These are phyloP conservation scores for Castanospermum australe DNA, from an alignment of 306 rosid species.

Conservation along the genomic window DNA sequence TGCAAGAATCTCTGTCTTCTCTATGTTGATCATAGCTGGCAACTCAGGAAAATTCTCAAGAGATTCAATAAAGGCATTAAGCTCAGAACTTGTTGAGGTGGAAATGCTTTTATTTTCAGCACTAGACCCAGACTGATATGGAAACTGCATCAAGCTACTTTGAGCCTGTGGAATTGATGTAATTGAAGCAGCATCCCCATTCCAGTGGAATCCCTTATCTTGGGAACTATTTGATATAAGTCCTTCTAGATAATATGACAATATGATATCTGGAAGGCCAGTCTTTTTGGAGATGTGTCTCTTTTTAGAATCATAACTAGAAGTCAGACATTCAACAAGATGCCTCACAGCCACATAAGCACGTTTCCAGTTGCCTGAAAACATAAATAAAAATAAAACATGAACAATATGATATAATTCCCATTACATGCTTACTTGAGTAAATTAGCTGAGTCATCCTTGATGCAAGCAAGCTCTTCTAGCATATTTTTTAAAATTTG, in stretches of 20 bases:
- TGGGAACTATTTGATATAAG: conserved; percentile 34
- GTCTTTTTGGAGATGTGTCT: conserved; percentile 32
- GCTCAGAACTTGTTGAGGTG: conserved; percentile 60
- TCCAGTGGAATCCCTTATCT: conserved; percentile 64
- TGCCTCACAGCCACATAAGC: conserved; percentile 74
- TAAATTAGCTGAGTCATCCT: conserved; percentile 2
- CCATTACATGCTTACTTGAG: conserved; percentile 20
- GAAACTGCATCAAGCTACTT: conserved; percentile 43
- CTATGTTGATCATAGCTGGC: conserved; percentile 44
- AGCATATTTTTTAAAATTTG: neutral
- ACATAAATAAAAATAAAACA: conserved; percentile 14
- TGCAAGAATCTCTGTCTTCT: conserved; percentile 72
- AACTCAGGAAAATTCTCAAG: conserved; percentile 54
- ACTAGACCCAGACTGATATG: conserved; percentile 45
- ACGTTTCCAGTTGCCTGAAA: conserved; percentile 92
- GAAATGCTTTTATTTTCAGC: conserved; percentile 40
- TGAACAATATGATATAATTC: conserved; percentile 1
- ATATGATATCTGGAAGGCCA: conserved; percentile 56
- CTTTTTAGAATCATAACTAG: conserved; percentile 47
- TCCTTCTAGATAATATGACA: conserved; percentile 74
- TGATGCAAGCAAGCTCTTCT: neutral
- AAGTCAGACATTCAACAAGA: conserved; percentile 66
- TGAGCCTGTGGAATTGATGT: conserved; percentile 47
- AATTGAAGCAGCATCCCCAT: conserved; percentile 43
- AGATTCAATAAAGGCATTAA: conserved; percentile 55